phyloP scores from a whole-genome alignment of 2,329 filamentous ascomycete species.

The Metarhizium sp. region DNA sequence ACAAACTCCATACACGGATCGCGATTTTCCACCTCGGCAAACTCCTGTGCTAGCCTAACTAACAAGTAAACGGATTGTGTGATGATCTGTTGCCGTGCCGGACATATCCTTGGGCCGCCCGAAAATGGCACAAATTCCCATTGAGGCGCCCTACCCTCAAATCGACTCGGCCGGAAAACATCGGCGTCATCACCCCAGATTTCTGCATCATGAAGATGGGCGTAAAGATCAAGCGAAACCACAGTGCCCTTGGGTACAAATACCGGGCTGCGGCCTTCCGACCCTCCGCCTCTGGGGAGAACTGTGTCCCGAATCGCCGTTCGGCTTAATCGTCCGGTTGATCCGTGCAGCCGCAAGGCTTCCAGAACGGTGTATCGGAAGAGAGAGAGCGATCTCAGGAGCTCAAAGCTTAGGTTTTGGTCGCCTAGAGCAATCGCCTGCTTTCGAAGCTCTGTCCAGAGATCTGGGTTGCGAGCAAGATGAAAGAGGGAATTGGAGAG shows the following conservation, averaged over 20 bases:
- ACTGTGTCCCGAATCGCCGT: constrained; percentile 4
- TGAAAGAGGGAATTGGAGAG: constrained; percentile 4
- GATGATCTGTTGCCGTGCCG: constrained; percentile 6
- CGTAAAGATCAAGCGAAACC: constrained; percentile 2
- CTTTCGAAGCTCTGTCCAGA: constrained; percentile 5
- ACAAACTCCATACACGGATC: constrained; percentile 3
- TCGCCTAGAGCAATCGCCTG: constrained; percentile 3
- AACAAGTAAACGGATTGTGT: constrained; percentile 5
- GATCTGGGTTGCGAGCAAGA: constrained; percentile 3
- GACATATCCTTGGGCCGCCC: constrained; percentile 6
- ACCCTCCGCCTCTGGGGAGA: constrained; percentile 2
- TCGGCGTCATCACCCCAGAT: constrained; percentile 3
- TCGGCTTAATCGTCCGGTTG: constrained; percentile 2
- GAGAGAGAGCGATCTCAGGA: constrained; percentile 1
- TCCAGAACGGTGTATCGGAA: constrained; percentile 4
- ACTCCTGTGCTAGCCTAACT: constrained; percentile 2
- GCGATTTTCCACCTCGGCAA: constrained; percentile 3
- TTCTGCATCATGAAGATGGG: constrained; percentile 3
- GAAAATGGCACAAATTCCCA: constrained; percentile 7
- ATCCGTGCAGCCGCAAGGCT: constrained; percentile 4
- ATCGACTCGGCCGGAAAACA: constrained; percentile 4
- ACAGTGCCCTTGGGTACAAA: constrained; percentile 2
- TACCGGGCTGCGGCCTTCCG: neutral
- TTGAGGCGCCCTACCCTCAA: constrained; percentile 1
- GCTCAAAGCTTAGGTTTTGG: constrained; percentile 2